phyloP scores from a whole-genome alignment of 805 yeast species.

The Monosporozyma aquatica region DNA sequence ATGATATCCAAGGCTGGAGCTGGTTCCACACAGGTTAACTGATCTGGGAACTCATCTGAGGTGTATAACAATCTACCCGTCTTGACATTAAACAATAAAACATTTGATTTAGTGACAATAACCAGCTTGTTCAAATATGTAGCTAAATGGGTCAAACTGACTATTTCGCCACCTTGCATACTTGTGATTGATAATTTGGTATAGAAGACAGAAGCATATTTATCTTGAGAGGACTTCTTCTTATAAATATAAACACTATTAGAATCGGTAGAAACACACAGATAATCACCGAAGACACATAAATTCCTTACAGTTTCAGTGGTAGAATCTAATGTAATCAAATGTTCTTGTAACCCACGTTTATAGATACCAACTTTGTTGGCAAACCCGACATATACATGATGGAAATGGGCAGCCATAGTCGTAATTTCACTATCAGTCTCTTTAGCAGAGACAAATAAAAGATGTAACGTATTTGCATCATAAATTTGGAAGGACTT shows the following conservation, averaged over 20 bases:
- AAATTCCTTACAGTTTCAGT: conserved; percentile 39
- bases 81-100: conserved; percentile 63
- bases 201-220: conserved; percentile 54
- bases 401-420: conserved; percentile 72
- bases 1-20: conserved; percentile 84
- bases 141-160: conserved; percentile 59
- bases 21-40: conserved; percentile 59
- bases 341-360: conserved; percentile 57
- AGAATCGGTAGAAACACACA: conserved; percentile 46
- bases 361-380: conserved; percentile 66
- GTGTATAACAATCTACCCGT: conserved; percentile 64
- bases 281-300: conserved; percentile 66
- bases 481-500: conserved; percentile 87
- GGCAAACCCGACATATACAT: conserved; percentile 70
- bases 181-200: conserved; percentile 50
- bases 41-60: conserved; percentile 43
- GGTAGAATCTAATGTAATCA: conserved; percentile 25
- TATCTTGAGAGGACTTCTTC: conserved; percentile 30
- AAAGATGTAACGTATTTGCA: conserved; percentile 71
- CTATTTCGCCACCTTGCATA: conserved; percentile 58
- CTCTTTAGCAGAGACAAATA: conserved; percentile 78
- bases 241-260: conserved; percentile 47
- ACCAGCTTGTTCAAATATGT: conserved; percentile 86
- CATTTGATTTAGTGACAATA: conserved; percentile 59
- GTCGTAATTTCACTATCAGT: conserved; percentile 62